Evolutionary conservation across 1,284 basidiomycete genomes (phyloP).

Genomic region (Xerocomus minutiporus): DNA sequence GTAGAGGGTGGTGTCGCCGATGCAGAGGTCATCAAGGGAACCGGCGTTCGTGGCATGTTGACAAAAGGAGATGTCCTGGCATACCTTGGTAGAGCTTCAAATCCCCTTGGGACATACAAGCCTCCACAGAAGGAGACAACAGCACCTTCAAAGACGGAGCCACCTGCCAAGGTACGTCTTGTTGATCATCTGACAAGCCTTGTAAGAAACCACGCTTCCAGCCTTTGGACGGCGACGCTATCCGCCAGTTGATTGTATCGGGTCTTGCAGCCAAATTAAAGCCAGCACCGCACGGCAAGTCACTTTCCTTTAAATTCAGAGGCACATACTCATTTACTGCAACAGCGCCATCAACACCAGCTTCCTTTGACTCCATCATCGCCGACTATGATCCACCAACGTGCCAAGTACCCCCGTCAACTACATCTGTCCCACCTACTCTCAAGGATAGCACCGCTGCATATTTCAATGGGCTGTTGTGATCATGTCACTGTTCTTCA

Average conservation of each 20-base stretch:
- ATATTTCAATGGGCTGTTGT: slow-evolving; percentile 46
- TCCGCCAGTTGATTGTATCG: slow-evolving; percentile 69
- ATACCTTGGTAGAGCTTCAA: slow-evolving; percentile 75
- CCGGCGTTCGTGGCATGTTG: slow-evolving; percentile 83
- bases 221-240: slow-evolving; percentile 64
- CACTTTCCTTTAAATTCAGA: not conserved
- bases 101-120: slow-evolving; percentile 72
- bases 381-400: slow-evolving; percentile 56
- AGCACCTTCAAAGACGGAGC: slow-evolving; percentile 35
- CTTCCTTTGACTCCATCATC: slow-evolving; percentile 66
- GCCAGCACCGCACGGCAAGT: slow-evolving; percentile 50
- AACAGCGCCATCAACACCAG: slow-evolving; percentile 37
- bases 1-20: slow-evolving; percentile 54
- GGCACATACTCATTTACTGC: slow-evolving; percentile 6
- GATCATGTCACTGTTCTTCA: slow-evolving; percentile 10
- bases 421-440: slow-evolving; percentile 5
- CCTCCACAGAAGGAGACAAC: slow-evolving; percentile 33
- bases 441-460: slow-evolving; percentile 22
- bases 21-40: slow-evolving; percentile 62
- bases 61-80: slow-evolving; percentile 88
- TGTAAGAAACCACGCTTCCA: slow-evolving; percentile 29
- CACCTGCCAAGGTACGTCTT: slow-evolving; percentile 9
- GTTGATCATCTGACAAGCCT: slow-evolving; percentile 33
- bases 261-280: slow-evolving; percentile 62
- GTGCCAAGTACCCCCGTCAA: slow-evolving; percentile 18